Conservation (phyloP, 192 early-diverging fungal species). For the Backusella morwellensis region DNA sequence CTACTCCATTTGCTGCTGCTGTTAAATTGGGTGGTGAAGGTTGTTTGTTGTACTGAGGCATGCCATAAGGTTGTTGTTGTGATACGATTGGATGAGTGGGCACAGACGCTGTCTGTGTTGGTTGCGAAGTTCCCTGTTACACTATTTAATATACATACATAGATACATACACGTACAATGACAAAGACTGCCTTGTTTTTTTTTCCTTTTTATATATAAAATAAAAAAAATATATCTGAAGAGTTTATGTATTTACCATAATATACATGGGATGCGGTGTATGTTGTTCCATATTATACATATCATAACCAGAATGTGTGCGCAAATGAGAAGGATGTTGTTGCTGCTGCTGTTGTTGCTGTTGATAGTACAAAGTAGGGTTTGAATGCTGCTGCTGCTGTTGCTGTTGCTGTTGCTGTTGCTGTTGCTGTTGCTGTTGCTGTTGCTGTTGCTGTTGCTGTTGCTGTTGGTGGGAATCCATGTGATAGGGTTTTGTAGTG, state of each 20-base stretch:
- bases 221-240: background rate
- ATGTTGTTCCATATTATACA: slow-evolving; percentile 14
- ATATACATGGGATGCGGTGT: slow-evolving; percentile 11
- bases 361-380: slow-evolving; percentile 10
- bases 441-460: slow-evolving; percentile 22
- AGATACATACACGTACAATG: background rate
- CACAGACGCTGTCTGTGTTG: background rate
- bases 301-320: background rate
- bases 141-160: background rate
- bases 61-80: background rate
- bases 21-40: background rate
- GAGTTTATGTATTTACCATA: background rate
- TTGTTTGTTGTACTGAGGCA: background rate
- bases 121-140: background rate
- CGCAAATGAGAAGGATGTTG: background rate
- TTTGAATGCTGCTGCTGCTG: slow-evolving; percentile 8
- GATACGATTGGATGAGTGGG: background rate
- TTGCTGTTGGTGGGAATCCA: background rate
- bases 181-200: background rate
- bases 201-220: background rate
- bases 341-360: slow-evolving; percentile 23
- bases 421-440: slow-evolving; percentile 33
- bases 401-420: background rate
- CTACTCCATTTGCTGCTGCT: background rate
- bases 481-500: background rate